phyloP scores from a whole-genome alignment of 768 basidiomycete genomes.

The Hygrophorus pudorinus region DNA sequence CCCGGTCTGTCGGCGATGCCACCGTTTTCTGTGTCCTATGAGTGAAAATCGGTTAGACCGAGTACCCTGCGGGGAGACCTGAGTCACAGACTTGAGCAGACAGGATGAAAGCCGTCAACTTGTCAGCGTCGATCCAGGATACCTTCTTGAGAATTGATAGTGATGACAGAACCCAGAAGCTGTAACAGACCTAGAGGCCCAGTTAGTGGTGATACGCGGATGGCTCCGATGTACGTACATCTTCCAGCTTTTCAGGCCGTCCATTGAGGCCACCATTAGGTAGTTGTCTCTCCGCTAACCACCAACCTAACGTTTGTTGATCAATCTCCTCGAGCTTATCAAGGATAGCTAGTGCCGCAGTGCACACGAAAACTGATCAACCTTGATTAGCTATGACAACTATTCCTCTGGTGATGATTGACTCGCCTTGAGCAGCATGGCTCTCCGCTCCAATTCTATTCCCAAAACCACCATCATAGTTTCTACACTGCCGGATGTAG shows the following conservation, averaged over 20 bases:
- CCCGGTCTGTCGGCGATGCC: constrained; percentile 93
- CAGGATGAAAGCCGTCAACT: constrained; percentile 73
- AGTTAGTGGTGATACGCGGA: neutral
- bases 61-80: constrained; percentile 1
- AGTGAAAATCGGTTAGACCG: neutral
- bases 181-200: constrained; percentile 84
- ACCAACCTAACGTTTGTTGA: constrained; percentile 76
- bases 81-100: constrained; percentile 60
- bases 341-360: constrained; percentile 79
- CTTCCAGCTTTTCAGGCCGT: constrained; percentile 94
- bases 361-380: constrained; percentile 84
- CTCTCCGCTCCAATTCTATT: constrained; percentile 78
- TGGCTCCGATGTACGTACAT: constrained; percentile 42
- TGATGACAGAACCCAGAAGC: constrained; percentile 90
- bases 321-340: constrained; percentile 77
- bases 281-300: constrained; percentile 89
- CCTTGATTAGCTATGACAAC: neutral
- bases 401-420: neutral
- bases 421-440: constrained; percentile 80
- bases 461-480: constrained; percentile 96
- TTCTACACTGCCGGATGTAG: constrained; percentile 72
- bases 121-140: constrained; percentile 80
- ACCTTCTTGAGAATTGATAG: constrained; percentile 77
- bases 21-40: constrained; percentile 78
- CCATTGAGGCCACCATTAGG: constrained; percentile 93